These are phyloP conservation scores for Paraleonurus japonicus DNA, from an alignment of 257 asterid species.

Conservation along the genomic window DNA sequence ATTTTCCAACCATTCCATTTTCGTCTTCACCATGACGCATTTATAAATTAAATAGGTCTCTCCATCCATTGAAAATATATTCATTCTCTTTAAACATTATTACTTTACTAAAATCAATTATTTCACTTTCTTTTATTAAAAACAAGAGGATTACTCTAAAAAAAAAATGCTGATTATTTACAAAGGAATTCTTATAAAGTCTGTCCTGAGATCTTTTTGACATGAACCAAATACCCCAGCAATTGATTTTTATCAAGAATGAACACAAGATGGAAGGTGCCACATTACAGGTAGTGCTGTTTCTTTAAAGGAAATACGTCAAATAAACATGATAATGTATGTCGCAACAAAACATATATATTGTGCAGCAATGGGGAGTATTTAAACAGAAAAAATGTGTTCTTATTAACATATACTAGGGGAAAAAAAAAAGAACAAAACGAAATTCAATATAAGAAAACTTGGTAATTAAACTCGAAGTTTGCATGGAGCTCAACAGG, in stretches of 20 bases:
- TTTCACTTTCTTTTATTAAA: too few relatives aligned
- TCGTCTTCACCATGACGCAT: too few relatives aligned
- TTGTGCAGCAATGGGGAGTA: background rate
- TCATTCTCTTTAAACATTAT: too few relatives aligned
- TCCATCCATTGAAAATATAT: too few relatives aligned
- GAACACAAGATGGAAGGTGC: background rate
- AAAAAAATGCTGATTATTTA: too few relatives aligned
- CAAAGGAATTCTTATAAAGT: too few relatives aligned
- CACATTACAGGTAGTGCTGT: background rate
- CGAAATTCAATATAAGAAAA: background rate
- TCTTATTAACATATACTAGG: conserved; percentile 17
- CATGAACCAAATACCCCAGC: background rate
- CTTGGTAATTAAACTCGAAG: background rate
- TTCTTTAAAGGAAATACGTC: background rate
- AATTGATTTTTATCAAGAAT: background rate
- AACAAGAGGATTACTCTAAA: too few relatives aligned
- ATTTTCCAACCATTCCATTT: too few relatives aligned
- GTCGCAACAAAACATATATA: background rate
- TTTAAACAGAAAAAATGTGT: conserved; percentile 11
- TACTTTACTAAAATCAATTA: too few relatives aligned
- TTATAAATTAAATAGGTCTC: too few relatives aligned
- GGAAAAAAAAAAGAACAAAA: background rate
- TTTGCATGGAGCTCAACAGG: background rate
- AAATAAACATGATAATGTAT: background rate
- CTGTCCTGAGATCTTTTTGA: too few relatives aligned